Conservation (phyloP, 352 stramenopile genomes). For the Pythium folliculosum region DNA sequence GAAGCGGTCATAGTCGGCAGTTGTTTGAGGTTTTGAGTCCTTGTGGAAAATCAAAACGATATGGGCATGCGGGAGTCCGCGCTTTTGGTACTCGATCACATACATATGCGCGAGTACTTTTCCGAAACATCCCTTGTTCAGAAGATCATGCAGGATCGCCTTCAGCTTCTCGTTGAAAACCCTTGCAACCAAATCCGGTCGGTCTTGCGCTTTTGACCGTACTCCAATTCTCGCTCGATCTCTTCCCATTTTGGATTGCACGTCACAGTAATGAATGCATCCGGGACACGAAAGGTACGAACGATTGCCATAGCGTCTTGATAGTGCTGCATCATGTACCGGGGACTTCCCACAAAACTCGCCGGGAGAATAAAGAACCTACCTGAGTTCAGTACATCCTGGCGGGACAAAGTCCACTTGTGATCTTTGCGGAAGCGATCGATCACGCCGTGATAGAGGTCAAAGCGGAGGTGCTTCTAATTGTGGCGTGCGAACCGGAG, state of each 20-base stretch:
- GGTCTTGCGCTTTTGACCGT: constrained; percentile 19
- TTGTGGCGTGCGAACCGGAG: neutral
- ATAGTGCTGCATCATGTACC: constrained; percentile 16
- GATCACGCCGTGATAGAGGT: constrained; percentile 6
- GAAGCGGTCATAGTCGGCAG: constrained; percentile 15
- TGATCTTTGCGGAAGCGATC: constrained; percentile 1
- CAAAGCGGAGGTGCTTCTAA: constrained; percentile 1
- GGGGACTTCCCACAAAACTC: constrained; percentile 3
- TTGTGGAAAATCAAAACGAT: constrained; percentile 46
- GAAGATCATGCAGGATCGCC: constrained; percentile 30
- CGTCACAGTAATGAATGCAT: constrained; percentile 56
- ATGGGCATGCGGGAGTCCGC: constrained; percentile 47
- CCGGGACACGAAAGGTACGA: constrained; percentile 27
- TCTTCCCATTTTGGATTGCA: constrained; percentile 47
- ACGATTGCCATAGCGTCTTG: constrained; percentile 44
- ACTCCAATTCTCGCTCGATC: constrained; percentile 26
- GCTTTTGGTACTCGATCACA: constrained; percentile 57
- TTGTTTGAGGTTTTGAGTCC: constrained; percentile 25
- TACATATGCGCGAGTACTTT: constrained; percentile 28
- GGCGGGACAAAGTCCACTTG: neutral
- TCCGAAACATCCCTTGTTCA: constrained; percentile 16
- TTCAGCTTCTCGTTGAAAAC: constrained; percentile 33
- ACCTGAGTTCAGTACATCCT: constrained; percentile 3
- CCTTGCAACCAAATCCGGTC: constrained; percentile 29
- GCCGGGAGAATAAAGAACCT: neutral